phyloP scores from a whole-genome alignment of 139 green algal species.

The Closterium sp. region DNA sequence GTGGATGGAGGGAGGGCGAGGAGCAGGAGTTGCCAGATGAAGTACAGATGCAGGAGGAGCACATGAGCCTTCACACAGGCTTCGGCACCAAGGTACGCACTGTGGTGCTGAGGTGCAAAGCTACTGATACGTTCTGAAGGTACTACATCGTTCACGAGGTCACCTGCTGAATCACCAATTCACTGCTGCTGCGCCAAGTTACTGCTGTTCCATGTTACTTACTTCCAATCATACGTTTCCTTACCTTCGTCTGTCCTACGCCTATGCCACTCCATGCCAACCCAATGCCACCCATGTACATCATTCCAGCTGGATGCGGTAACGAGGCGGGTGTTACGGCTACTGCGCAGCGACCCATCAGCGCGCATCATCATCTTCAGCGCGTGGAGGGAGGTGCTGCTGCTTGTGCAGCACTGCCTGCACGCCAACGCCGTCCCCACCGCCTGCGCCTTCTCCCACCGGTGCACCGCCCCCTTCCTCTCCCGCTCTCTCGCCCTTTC shows the following conservation, averaged over 20 bases:
- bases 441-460: neutral
- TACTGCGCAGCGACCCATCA: neutral
- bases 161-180: no score
- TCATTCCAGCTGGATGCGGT: neutral
- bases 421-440: neutral
- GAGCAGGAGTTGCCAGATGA: neutral
- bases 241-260: no score
- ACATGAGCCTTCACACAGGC: neutral
- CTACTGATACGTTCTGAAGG: neutral
- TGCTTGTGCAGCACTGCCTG: neutral
- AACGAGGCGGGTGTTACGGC: neutral
- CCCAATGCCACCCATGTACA: neutral
- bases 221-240: no score
- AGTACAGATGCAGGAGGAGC: neutral
- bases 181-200: no score
- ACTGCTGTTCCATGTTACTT: no score
- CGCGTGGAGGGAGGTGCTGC: neutral
- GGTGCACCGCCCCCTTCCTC: neutral
- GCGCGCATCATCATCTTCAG: neutral
- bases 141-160: neutral
- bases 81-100: neutral
- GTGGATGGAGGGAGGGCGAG: neutral
- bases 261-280: neutral
- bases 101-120: no score
- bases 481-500: neutral